phyloP scores from a whole-genome alignment of 2,329 filamentous ascomycete genomes.

The Ophiostoma triangulosporum region DNA sequence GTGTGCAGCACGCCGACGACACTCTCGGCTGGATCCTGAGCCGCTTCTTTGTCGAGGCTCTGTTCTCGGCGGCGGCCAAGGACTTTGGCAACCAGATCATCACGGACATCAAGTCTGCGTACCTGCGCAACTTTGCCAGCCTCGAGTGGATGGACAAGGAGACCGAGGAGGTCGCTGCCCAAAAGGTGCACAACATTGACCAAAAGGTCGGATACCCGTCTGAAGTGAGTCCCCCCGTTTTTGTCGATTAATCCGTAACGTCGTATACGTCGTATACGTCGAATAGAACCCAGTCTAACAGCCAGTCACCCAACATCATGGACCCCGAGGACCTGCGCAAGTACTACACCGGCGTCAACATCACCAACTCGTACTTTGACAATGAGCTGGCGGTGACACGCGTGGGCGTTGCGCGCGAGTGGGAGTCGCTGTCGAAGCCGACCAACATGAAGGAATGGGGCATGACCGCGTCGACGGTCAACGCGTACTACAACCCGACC shows the following conservation, averaged over 20 bases:
- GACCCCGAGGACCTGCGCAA: slow-evolving; percentile 39
- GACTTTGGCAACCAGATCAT: slow-evolving; percentile 55
- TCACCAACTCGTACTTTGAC: slow-evolving; percentile 39
- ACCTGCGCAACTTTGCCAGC: slow-evolving; percentile 42
- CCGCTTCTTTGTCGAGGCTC: slow-evolving; percentile 55
- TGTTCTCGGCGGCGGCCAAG: slow-evolving; percentile 54
- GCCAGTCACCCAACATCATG: slow-evolving; percentile 40
- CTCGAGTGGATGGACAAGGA: slow-evolving; percentile 53
- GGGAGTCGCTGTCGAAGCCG: slow-evolving; percentile 45
- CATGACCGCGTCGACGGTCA: slow-evolving; percentile 48
- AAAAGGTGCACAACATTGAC: slow-evolving; percentile 53
- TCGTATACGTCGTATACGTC: not conserved
- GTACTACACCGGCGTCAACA: slow-evolving; percentile 41
- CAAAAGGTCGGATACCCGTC: slow-evolving; percentile 58
- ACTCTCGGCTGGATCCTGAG: slow-evolving; percentile 55
- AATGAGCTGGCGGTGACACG: slow-evolving; percentile 40
- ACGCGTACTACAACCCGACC: slow-evolving; percentile 51
- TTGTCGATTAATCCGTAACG: too few relatives aligned
- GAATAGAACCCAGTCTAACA: not conserved
- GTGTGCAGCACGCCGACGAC: slow-evolving; percentile 31
- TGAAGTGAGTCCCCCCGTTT: slow-evolving; percentile 16
- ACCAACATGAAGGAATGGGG: slow-evolving; percentile 46
- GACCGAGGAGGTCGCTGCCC: slow-evolving; percentile 43
- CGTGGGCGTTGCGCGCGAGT: slow-evolving; percentile 34
- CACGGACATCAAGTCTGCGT: slow-evolving; percentile 55